phyloP scores from a whole-genome alignment of 495 filamentous ascomycete species.

The Penicillium manginii region DNA sequence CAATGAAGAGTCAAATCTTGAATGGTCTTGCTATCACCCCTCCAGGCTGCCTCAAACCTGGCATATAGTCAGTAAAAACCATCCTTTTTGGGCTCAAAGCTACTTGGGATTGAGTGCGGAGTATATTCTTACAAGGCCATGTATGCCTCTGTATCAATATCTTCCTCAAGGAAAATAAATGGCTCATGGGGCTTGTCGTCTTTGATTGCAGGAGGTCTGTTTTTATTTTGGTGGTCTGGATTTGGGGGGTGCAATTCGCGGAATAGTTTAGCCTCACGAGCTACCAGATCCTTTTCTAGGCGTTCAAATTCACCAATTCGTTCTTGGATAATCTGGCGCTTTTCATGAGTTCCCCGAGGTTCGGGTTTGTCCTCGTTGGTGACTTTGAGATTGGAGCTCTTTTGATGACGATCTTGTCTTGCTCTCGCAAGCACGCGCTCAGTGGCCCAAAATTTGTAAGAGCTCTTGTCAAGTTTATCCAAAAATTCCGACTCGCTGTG shows the following conservation, averaged over 20 bases:
- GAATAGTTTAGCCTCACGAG: neutral
- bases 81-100: neutral
- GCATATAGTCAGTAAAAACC: neutral
- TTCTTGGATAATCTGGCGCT: neutral
- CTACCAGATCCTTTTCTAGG: neutral
- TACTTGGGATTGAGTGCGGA: neutral
- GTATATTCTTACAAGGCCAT: neutral
- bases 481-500: neutral
- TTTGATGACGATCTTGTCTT: neutral
- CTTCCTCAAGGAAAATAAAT: neutral
- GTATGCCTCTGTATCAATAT: neutral
- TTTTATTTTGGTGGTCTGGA: neutral
- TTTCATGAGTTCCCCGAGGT: neutral
- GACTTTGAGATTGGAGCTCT: neutral
- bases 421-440: neutral
- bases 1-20: neutral
- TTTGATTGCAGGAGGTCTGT: neutral
- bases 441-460: neutral
- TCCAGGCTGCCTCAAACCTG: slow-evolving; percentile 1
- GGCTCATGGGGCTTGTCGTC: neutral
- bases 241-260: neutral
- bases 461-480: neutral
- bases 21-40: neutral
- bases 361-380: neutral
- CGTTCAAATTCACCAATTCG: neutral